Base-by-base conservation (phyloP, 2,329 filamentous ascomycete species). In the Furcasterigmium furcatum region DNA sequence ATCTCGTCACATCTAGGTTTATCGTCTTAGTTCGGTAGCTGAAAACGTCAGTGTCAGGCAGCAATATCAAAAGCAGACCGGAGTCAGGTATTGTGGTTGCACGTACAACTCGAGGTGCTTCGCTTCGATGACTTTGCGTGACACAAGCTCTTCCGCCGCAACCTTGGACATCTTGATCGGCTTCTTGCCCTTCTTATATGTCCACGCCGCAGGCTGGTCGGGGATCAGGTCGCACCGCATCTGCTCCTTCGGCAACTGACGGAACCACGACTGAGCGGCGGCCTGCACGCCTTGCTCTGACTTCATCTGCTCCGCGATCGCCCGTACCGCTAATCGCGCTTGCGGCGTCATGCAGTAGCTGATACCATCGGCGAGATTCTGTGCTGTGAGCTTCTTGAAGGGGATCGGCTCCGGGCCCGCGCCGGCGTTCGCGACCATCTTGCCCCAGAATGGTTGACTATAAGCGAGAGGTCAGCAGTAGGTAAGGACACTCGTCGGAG, bases 371-470 rank as follows among this genome's bases (percentile, higher is more conserved):
- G 61, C 58, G 10, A 72, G 59, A 8, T 58, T 65, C 16, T 64
- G 54, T 2, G 49, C 50, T 9, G 52, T 60, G 2, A 71, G 58
- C 19, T 55, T 50, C 51, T 66, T 68, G 41, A 65, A 58, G 3
- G 63, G 63, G 9, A 68, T 61, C 0, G 67, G 59, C 7, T n/a
- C 27, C n/a, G 67, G 65, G 9, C 68, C 68, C 6, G 67, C 68
- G 16, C 66, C 67, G 2, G 67, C 67, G 29, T 54, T 53, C 2
- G 57, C 57, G 1, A 71, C 59, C 66, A 70, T 70, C 6, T 60
- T 52, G 9, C 61, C 66, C 68, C 68, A 72, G 49, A 71, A 72
- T 40, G 65, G 65, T 50, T 71, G 52, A 22, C 51, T 53, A 49
- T 51, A 66, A 66, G 41, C 64, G 57, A 3, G 62, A 61, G 10